Percentiles rank a stretch among this genome's conserved stretches.
Conservation (phyloP, 2,329 filamentous ascomycete genomes). For the Lachnellula occidentalis region DNA sequence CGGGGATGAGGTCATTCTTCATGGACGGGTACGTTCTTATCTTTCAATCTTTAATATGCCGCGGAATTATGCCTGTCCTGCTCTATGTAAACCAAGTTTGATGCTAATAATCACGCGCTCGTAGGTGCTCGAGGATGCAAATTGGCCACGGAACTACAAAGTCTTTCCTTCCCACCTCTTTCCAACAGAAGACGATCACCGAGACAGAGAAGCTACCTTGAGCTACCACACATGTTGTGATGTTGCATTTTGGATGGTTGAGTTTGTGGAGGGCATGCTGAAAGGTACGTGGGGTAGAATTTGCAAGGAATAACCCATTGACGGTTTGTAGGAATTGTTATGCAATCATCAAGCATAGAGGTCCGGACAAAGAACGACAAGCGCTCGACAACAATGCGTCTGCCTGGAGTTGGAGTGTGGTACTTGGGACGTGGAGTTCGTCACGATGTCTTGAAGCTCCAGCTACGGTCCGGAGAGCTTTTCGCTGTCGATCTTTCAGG, state of each 20-base stretch:
- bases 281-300: neutral
- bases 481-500: constrained; percentile 1
- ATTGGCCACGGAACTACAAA: neutral
- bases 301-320: neutral
- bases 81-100: neutral
- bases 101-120: neutral
- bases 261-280: neutral
- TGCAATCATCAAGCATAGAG: neutral
- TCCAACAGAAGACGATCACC: too few species aligned
- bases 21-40: neutral
- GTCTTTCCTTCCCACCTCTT: neutral
- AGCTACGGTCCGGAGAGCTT: neutral
- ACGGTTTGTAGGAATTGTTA: neutral
- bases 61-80: neutral
- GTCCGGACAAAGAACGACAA: neutral
- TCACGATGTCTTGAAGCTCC: constrained; percentile 3
- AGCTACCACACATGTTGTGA: neutral
- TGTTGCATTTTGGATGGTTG: neutral
- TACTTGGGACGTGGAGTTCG: neutral
- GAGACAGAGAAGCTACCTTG: constrained; percentile 1
- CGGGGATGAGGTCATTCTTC: neutral
- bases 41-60: neutral
- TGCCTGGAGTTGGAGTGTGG: neutral
- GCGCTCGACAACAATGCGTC: neutral
- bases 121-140: neutral